Evolutionary conservation across 176 grass and related monocot species (phyloP), one percentile per base, ranked within the genome.

Genomic region (Zea luxurians): DNA sequence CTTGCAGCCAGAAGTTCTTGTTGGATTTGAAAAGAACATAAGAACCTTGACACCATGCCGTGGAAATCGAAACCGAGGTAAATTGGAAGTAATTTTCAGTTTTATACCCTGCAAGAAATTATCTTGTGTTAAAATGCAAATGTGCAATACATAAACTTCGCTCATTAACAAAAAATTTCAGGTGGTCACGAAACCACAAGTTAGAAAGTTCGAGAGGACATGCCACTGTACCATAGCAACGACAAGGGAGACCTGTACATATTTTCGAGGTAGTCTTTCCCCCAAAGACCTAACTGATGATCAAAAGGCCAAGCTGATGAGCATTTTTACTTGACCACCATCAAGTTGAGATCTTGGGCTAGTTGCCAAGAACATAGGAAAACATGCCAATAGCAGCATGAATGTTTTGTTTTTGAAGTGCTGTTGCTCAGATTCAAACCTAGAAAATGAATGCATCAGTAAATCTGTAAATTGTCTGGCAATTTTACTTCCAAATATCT

Each of bases 141-240:
- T 21, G 10, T 69, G 45, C 68, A 49, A 48, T 8, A 49, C 12
- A 48, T 49, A 13, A 50, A 35, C 20, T 49, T 70, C 8, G 5
- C 20, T 11, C 43, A 8, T 36, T 46, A 18, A 5, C 5, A 12
- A 13, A 21, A 40, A 43, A 44, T 48, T 81, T 21, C 68, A 85
- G 84, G 90, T 84, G 48, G 67, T 89, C 53, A 89, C 77, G 16
- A 93, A 89, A 57, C 87, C 87, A 8, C 89, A 93, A 60, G 67
- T 87, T 20, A 87, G 80, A 64, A 93, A 87, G 46, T 52, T 37
- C 3, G 4, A 18, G 87, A 93, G 58, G 81, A 81, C 38, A 87
- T 89, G 69, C 90, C 90, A 59, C 34, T 87, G 13, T 83, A 87
- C 62, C 53, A 79, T 64, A 89, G 87, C 36, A 79, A 82, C 66